Conservation (phyloP, 164 flowering plant genomes). For the Stephania japonica region DNA sequence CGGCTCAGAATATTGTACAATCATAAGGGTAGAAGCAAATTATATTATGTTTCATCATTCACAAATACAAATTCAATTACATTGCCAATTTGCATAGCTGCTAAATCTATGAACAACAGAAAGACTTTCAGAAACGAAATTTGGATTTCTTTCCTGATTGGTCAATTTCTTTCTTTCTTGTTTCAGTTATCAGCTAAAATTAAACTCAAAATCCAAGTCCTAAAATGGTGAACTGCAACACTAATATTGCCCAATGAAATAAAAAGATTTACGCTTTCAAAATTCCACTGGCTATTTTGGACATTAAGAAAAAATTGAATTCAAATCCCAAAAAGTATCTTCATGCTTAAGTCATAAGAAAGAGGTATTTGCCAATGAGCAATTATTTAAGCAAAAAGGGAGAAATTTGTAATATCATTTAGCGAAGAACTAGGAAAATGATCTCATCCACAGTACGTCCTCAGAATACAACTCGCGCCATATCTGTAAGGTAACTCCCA, state of each 20-base stretch:
- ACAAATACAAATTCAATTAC: background rate
- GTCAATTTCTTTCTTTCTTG: background rate
- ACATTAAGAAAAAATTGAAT: background rate
- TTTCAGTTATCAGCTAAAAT: background rate
- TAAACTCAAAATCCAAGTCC: background rate
- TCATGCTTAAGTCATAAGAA: too few species aligned
- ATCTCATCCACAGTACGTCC: background rate
- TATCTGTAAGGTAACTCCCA: background rate
- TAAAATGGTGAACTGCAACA: background rate
- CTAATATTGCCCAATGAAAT: background rate
- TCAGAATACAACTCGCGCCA: too few species aligned
- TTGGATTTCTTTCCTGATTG: background rate
- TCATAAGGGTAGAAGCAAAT: background rate
- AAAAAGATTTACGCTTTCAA: background rate
- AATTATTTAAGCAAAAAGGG: too few species aligned
- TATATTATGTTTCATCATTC: background rate
- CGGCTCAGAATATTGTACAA: too few species aligned
- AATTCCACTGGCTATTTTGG: background rate
- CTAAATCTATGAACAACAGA: background rate
- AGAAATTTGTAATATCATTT: background rate
- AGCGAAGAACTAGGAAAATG: too few species aligned
- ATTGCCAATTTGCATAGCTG: background rate
- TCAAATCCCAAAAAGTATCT: too few species aligned
- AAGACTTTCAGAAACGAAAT: background rate
- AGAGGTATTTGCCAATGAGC: background rate